Conservation (phyloP, 345 rosid genomes). For the Populus alba region DNA sequence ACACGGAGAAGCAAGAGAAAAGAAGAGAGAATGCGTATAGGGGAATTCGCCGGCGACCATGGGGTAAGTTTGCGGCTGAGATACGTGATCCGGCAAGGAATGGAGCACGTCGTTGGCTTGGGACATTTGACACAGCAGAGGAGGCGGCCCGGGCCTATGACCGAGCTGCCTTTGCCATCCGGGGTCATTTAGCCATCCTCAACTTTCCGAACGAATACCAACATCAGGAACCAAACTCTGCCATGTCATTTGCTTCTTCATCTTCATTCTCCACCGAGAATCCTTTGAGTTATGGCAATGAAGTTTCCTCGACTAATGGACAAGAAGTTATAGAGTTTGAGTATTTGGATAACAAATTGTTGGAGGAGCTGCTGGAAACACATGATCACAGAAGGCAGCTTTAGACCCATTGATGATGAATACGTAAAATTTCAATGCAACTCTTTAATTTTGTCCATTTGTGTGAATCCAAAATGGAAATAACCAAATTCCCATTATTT, state of each 20-base stretch:
- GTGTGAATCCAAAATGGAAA: no score
- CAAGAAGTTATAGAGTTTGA: conserved; percentile 65
- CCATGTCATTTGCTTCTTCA: neutral
- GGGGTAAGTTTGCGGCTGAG: conserved; percentile 87
- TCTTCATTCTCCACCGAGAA: conserved; percentile 9
- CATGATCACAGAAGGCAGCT: neutral
- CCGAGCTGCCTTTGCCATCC: conserved; percentile 27
- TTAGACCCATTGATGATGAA: neutral
- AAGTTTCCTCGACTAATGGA: conserved; percentile 19
- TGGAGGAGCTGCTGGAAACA: conserved; percentile 66
- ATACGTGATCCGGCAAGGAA: conserved; percentile 72
- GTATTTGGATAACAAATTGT: conserved; percentile 58
- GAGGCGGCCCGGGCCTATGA: conserved; percentile 33
- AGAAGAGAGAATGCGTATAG: conserved; percentile 48
- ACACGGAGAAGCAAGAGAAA: neutral
- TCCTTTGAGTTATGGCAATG: conserved; percentile 2
- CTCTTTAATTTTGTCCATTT: no score
- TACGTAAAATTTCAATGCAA: no score
- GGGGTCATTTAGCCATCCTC: conserved; percentile 33
- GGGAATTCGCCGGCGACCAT: conserved; percentile 68
- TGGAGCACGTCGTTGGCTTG: conserved; percentile 67
- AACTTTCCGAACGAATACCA: conserved; percentile 29
- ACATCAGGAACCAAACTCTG: neutral
- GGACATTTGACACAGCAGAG: conserved; percentile 26
- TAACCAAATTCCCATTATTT: no score